These are phyloP conservation scores for Stagonosporopsis rhizophila DNA, from an alignment of 2,329 filamentous ascomycete species.

Conservation along the genomic window DNA sequence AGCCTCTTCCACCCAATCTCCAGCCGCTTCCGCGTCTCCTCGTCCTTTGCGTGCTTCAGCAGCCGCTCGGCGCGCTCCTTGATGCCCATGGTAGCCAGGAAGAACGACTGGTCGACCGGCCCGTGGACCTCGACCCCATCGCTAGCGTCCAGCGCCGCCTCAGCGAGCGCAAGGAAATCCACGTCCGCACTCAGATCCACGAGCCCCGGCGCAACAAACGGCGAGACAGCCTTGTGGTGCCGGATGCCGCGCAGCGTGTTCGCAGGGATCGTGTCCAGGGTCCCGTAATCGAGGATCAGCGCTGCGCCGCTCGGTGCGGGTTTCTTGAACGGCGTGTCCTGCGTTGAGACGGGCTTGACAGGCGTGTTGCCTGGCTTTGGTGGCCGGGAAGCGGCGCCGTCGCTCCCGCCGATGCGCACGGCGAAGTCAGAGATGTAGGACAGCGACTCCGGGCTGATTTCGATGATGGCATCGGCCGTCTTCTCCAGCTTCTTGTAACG, in stretches of 20 bases:
- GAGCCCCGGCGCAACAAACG: conserved; percentile 78
- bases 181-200: conserved; percentile 94
- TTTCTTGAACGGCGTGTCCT: conserved; percentile 57
- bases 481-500: conserved; percentile 79
- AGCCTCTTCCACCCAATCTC: conserved; percentile 80
- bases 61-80: conserved; percentile 50
- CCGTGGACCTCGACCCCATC: conserved; percentile 89
- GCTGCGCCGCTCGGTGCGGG: conserved; percentile 77
- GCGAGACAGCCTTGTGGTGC: conserved; percentile 76
- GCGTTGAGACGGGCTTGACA: conserved; percentile 27
- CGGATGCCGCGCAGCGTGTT: conserved; percentile 92
- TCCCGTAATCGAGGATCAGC: conserved; percentile 95
- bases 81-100: conserved; percentile 83
- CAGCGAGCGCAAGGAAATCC: conserved; percentile 86
- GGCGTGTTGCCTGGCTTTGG: conserved; percentile 42
- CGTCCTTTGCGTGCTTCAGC: conserved; percentile 47
- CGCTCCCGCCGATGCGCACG: conserved; percentile 75
- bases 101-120: conserved; percentile 83
- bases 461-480: conserved; percentile 74
- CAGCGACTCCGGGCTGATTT: conserved; percentile 87
- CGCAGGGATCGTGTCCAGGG: conserved; percentile 76
- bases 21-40: conserved; percentile 58
- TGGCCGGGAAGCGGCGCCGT: conserved; percentile 8
- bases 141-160: conserved; percentile 77
- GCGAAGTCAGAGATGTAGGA: conserved; percentile 84